Conservation (phyloP, 2,329 filamentous ascomycete species). For the Penicillium psychrosexuale region DNA sequence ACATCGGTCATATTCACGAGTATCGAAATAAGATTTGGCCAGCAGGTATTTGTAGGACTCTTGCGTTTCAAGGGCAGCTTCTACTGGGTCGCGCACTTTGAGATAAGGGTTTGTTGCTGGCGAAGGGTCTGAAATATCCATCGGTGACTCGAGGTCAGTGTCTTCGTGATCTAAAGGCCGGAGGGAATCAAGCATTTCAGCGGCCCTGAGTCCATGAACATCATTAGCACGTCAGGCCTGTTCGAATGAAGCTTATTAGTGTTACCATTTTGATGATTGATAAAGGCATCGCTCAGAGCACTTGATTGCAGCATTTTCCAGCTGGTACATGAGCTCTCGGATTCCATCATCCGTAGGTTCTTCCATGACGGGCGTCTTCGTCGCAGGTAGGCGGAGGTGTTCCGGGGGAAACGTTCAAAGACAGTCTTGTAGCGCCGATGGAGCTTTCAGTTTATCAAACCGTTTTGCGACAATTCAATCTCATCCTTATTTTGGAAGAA, state of each 20-base stretch:
- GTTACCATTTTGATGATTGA: constrained; percentile 91
- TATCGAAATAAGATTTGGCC: constrained; percentile 93
- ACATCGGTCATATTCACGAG: constrained; percentile 90
- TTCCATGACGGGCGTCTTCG: constrained; percentile 29
- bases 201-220: constrained; percentile 62
- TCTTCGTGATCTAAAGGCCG: constrained; percentile 57
- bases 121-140: constrained; percentile 53
- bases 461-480: neutral
- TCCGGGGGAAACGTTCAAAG: neutral
- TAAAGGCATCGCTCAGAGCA: constrained; percentile 95
- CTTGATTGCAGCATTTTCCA: constrained; percentile 82
- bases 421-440: neutral
- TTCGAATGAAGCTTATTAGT: neutral
- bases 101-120: constrained; percentile 51
- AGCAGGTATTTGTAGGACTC: constrained; percentile 83
- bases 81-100: constrained; percentile 63
- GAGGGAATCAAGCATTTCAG: constrained; percentile 85
- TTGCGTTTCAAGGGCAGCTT: constrained; percentile 71
- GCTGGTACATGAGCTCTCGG: constrained; percentile 64
- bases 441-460: neutral
- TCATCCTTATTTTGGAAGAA: neutral
- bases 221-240: constrained; percentile 11
- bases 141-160: constrained; percentile 58
- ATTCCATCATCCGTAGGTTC: constrained; percentile 37
- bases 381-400: neutral